A percentile compares a stretch with the other conserved stretches of the same genome.
Conservation (phyloP, 2,329 filamentous ascomycete genomes). For the Colletotrichum somersetense region DNA sequence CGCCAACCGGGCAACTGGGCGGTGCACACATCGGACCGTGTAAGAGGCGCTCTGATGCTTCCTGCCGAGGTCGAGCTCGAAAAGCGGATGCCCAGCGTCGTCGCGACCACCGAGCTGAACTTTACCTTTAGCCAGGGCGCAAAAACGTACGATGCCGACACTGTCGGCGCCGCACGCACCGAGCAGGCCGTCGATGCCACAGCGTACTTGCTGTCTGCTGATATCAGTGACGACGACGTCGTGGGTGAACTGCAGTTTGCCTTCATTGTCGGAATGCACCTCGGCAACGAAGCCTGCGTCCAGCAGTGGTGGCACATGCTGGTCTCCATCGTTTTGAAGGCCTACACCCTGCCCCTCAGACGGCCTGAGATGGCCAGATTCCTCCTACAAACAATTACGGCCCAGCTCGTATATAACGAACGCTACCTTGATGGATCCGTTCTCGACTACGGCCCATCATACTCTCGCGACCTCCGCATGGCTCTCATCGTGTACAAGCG, state of each 20-base stretch:
- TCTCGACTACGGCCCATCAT: slow-evolving; percentile 52
- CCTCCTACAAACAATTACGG: slow-evolving; percentile 65
- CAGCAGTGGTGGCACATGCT: slow-evolving; percentile 73
- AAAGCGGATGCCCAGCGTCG: slow-evolving; percentile 51
- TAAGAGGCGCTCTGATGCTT: slow-evolving; percentile 57
- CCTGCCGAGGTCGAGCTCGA: slow-evolving; percentile 56
- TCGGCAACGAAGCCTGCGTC: slow-evolving; percentile 70
- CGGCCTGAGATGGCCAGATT: slow-evolving; percentile 59
- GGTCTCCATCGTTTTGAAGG: slow-evolving; percentile 64
- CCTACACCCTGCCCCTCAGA: slow-evolving; percentile 58
- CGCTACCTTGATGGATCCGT: slow-evolving; percentile 61
- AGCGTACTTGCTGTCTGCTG: slow-evolving; percentile 56
- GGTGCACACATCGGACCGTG: slow-evolving; percentile 66
- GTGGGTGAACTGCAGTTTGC: slow-evolving; percentile 72
- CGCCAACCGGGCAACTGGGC: slow-evolving; percentile 60
- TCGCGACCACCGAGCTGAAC: slow-evolving; percentile 55
- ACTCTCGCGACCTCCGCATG: slow-evolving; percentile 56
- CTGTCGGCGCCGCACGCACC: slow-evolving; percentile 55
- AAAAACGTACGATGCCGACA: slow-evolving; percentile 57
- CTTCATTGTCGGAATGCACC: slow-evolving; percentile 68
- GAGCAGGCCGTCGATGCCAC: slow-evolving; percentile 63
- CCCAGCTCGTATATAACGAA: slow-evolving; percentile 68
- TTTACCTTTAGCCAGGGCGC: slow-evolving; percentile 62
- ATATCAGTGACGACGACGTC: slow-evolving; percentile 57
- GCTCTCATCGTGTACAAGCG: slow-evolving; percentile 68